phyloP scores from a whole-genome alignment of 78 protist genomes.

The Mantamonas sphyraenae region DNA sequence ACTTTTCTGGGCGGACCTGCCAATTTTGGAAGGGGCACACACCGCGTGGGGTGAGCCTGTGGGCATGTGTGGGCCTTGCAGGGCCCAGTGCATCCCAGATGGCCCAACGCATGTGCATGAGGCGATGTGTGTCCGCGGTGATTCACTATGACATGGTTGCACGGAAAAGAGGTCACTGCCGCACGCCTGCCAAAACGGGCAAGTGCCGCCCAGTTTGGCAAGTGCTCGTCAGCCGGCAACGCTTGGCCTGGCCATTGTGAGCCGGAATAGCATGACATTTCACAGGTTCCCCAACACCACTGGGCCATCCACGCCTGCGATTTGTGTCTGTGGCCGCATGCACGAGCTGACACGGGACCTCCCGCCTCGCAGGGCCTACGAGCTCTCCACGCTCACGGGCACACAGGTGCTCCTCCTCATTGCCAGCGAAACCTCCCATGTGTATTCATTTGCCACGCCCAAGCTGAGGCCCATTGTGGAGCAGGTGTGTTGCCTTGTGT shows the following conservation, averaged over 20 bases:
- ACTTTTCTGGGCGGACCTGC: neutral
- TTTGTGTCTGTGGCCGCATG: neutral
- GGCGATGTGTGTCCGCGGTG: neutral
- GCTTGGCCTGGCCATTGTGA: no score
- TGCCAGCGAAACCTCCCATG: conserved; percentile 88
- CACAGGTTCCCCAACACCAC: neutral
- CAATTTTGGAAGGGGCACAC: no score
- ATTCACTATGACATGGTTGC: neutral
- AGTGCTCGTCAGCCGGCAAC: no score
- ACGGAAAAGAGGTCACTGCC: neutral
- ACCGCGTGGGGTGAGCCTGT: no score
- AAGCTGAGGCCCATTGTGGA: conserved; percentile 89
- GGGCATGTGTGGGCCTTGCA: no score
- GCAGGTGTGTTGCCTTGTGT: no score
- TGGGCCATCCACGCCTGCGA: neutral
- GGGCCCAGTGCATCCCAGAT: no score
- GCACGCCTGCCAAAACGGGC: no score
- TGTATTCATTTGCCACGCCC: conserved; percentile 89
- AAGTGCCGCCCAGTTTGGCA: no score
- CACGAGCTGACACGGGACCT: neutral
- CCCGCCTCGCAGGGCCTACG: conserved; percentile 49
- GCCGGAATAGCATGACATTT: no score
- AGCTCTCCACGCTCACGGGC: conserved; percentile 79
- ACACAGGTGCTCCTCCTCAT: conserved; percentile 83
- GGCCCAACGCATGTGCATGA: no score